phyloP scores from a whole-genome alignment of 163 green algal species.

The Chlamydomonas reinhardtii region DNA sequence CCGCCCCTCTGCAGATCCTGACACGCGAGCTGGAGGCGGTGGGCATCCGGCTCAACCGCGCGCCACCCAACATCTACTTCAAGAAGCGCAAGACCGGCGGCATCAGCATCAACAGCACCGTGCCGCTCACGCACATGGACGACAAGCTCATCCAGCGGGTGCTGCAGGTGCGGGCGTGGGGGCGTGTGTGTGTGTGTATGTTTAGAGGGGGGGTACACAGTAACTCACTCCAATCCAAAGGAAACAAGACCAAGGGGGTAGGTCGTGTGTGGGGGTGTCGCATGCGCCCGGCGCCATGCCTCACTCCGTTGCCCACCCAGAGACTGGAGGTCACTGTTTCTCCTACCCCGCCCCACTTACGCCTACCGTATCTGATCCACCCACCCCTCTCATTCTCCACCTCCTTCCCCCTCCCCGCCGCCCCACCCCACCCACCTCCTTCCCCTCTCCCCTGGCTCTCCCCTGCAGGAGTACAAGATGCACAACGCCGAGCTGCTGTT shows the following conservation, averaged over 20 bases:
- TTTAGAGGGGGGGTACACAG: too few relatives aligned
- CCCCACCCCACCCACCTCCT: neutral
- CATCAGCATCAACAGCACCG: slow-evolving; percentile 89
- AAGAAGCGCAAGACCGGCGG: slow-evolving; percentile 97
- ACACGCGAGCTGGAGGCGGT: slow-evolving; percentile 95
- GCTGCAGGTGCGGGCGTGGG: slow-evolving; percentile 72
- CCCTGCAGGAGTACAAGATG: slow-evolving; percentile 94
- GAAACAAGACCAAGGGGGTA: too few relatives aligned
- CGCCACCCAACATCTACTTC: slow-evolving; percentile 93
- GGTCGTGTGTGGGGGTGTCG: too few relatives aligned
- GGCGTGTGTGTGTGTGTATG: neutral
- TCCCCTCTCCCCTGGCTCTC: neutral
- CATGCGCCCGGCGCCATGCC: too few relatives aligned
- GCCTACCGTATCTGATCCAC: too few relatives aligned
- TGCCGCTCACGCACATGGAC: slow-evolving; percentile 92
- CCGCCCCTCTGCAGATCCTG: slow-evolving; percentile 75
- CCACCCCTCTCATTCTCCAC: too few relatives aligned
- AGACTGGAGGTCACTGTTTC: too few relatives aligned
- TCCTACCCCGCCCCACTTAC: too few relatives aligned
- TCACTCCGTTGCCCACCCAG: too few relatives aligned
- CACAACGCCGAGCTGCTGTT: slow-evolving; percentile 96
- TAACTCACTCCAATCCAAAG: too few relatives aligned
- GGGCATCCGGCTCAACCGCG: slow-evolving; percentile 90
- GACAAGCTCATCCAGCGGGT: slow-evolving; percentile 94
- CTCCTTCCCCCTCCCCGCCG: too few relatives aligned